Evolutionary conservation across 2,329 filamentous ascomycete genomes (phyloP).

Genomic region (Arthrobotrys entomopaga): DNA sequence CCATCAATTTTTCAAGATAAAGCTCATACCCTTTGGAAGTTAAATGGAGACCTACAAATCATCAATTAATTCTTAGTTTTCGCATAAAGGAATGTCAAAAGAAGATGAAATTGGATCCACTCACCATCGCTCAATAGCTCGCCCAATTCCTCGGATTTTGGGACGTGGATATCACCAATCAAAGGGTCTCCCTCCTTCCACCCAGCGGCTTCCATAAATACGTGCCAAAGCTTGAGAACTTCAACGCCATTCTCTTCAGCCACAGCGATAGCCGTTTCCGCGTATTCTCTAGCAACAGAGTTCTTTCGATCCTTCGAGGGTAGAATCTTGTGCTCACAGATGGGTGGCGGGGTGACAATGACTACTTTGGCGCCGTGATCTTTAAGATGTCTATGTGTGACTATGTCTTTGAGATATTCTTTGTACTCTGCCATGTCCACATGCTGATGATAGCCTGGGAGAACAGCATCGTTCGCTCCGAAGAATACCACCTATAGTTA

Average conservation of each 20-base stretch:
- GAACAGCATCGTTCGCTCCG: slow-evolving; percentile 87
- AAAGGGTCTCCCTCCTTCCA: slow-evolving; percentile 67
- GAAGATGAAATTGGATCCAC: slow-evolving; percentile 56
- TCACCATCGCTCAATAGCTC: slow-evolving; percentile 69
- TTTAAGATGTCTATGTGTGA: slow-evolving; percentile 75
- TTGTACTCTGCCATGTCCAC: slow-evolving; percentile 80
- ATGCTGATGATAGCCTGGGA: slow-evolving; percentile 74
- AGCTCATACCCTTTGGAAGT: slow-evolving; percentile 68
- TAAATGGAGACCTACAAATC: slow-evolving; percentile 65
- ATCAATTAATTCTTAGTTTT: slow-evolving; percentile 21
- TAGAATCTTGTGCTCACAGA: slow-evolving; percentile 64
- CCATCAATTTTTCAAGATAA: slow-evolving; percentile 68
- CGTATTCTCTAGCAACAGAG: slow-evolving; percentile 72
- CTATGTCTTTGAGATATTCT: slow-evolving; percentile 75
- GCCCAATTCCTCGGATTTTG: slow-evolving; percentile 68
- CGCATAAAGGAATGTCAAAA: slow-evolving; percentile 60
- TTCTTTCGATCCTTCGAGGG: slow-evolving; percentile 68
- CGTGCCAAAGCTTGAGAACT: slow-evolving; percentile 81
- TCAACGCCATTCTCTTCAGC: slow-evolving; percentile 69
- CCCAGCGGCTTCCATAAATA: slow-evolving; percentile 74
- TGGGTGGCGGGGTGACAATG: slow-evolving; percentile 81
- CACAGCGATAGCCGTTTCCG: slow-evolving; percentile 72
- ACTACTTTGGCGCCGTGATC: slow-evolving; percentile 79
- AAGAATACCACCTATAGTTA: slow-evolving; percentile 79
- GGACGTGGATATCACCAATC: slow-evolving; percentile 69